Percentiles rank a stretch among this genome's conserved stretches.
phyloP scores from a whole-genome alignment of 345 rosid species.

The Eucalyptus guilfoylei region DNA sequence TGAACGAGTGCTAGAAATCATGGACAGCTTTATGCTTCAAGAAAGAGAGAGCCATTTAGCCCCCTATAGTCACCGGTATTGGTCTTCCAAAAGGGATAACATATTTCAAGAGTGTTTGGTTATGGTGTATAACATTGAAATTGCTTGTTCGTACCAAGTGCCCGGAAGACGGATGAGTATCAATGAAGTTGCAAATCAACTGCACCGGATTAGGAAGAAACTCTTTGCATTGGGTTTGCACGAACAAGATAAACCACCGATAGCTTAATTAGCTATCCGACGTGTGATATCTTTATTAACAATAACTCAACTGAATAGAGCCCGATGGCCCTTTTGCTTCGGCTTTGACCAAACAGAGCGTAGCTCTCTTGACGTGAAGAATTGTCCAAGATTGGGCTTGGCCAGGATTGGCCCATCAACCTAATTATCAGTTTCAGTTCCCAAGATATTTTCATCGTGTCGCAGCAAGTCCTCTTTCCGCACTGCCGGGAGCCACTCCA shows the following conservation, averaged over 20 bases:
- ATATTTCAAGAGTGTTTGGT: background rate
- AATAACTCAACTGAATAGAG: background rate
- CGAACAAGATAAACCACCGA: background rate
- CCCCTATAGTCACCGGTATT: accelerated
- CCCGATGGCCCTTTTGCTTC: background rate
- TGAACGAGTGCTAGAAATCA: background rate
- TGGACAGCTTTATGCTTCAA: background rate
- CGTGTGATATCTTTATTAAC: background rate
- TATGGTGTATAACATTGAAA: background rate
- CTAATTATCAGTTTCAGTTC: background rate
- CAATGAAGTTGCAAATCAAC: background rate
- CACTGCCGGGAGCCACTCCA: too few relatives aligned
- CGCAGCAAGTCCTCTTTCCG: too few relatives aligned
- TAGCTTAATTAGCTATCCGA: background rate
- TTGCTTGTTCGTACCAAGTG: background rate
- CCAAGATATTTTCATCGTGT: too few relatives aligned
- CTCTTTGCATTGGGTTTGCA: background rate
- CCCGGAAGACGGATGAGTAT: background rate
- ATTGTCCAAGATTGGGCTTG: background rate
- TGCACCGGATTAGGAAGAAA: too few relatives aligned
- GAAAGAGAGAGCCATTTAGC: background rate
- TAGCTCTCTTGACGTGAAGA: background rate
- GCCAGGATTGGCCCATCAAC: background rate
- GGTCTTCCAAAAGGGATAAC: background rate
- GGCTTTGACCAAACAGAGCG: background rate